Conservation (phyloP, 345 rosid species). For the Citrus hindsii region DNA sequence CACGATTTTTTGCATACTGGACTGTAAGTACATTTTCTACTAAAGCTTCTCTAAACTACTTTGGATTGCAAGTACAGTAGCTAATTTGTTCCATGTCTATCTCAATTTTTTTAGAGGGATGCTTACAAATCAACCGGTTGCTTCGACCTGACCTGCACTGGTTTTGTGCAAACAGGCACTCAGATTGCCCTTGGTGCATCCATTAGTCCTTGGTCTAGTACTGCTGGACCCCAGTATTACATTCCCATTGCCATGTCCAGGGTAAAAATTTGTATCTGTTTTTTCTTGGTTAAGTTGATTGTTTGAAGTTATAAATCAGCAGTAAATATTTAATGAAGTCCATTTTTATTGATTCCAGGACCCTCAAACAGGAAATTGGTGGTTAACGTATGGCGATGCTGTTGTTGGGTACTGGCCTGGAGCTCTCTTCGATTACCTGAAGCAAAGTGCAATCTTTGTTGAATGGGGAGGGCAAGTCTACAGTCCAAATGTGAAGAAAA, state of each 20-base stretch:
- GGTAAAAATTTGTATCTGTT: neutral
- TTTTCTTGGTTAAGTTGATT: neutral
- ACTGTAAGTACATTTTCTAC: neutral
- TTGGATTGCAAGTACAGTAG: no score
- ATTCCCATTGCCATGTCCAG: slow-evolving; percentile 8
- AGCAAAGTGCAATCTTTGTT: slow-evolving; percentile 38
- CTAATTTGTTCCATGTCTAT: neutral
- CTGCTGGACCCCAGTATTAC: slow-evolving; percentile 13
- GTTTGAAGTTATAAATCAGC: no score
- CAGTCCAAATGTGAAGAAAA: slow-evolving; percentile 35
- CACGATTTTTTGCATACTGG: slow-evolving; percentile 29
- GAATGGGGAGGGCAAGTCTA: slow-evolving; percentile 63
- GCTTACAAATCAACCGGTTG: slow-evolving; percentile 30
- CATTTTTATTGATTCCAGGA: slow-evolving; percentile 26
- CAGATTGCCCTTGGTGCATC: slow-evolving; percentile 28
- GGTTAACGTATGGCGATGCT: slow-evolving; percentile 19
- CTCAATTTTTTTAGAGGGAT: slow-evolving; percentile 22
- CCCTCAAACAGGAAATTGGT: slow-evolving; percentile 42
- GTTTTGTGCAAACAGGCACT: slow-evolving; percentile 45
- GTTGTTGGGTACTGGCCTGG: slow-evolving; percentile 45
- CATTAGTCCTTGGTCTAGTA: slow-evolving; percentile 9
- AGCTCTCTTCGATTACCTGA: slow-evolving; percentile 19
- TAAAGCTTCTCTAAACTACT: no score
- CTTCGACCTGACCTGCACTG: slow-evolving; percentile 39
- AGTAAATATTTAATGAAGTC: neutral